Base-by-base conservation (phyloP, 2,329 filamentous ascomycete genomes). In the Colletotrichum cereale region DNA sequence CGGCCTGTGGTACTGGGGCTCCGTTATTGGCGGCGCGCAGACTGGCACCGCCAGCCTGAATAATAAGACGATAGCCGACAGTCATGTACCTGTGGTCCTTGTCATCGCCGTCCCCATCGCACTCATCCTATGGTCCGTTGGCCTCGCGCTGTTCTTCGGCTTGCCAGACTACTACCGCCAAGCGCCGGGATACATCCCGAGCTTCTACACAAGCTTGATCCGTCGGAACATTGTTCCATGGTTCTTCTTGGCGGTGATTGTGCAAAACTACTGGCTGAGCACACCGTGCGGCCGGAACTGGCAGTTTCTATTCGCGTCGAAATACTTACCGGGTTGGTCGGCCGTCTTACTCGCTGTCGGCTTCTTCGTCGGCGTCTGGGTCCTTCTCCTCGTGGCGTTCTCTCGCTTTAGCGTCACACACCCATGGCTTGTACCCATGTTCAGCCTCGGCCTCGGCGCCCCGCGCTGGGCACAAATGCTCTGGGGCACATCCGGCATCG, bases 381-480 rank as follows among this genome's bases (percentile, higher is more conserved):
- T 5, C 44, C 44, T 48, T 48, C 44, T 48, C 44, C 44, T 48
- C n/a, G n/a, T 48, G n/a, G n/a, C n/a, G 0, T 48, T 48, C 10
- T 24, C 44, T 0, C 44, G 44, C 44, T 48, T 48, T 5, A 14
- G 44, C n/a, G 44, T 48, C 44, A 48, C 44, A 5, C 44, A 48
- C n/a, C 44, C 44, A 60, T 92, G 90, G 90, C 87, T 92, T 74
- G 81, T 92, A 3, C 90, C 90, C 18, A 86, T 92, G 69, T 91
- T 92, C 73, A 89, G 90, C 55, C 88, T 92, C 71, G 90, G 89
- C 18, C 86, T 92, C 14, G 89, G 87, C 52, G 89, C 89, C 2
- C 90, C 90, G 1, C 84, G 90, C 72, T 92, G 90, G 90, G 86
- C 86, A 10, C 90, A 92, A 78, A 91, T 91, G 77, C 88, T 90